Conservation (phyloP, 1,284 basidiomycete genomes). For the Malassezia restricta region DNA sequence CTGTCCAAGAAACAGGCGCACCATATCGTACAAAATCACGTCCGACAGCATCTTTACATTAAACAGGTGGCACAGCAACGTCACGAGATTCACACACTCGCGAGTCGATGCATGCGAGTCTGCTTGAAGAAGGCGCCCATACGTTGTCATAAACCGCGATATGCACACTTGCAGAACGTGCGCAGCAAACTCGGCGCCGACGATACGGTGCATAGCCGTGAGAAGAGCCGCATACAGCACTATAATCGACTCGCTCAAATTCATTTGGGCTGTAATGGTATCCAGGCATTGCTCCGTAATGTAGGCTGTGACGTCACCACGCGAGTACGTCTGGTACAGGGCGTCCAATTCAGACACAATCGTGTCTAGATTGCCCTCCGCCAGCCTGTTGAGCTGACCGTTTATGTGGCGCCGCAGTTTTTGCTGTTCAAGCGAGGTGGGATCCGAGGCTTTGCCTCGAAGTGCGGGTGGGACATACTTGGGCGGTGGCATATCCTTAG, state of each 20-base stretch:
- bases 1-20: slow-evolving; percentile 60
- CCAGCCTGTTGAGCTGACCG: slow-evolving; percentile 72
- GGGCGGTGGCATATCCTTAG: not conserved
- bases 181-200: slow-evolving; percentile 81
- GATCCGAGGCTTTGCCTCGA: slow-evolving; percentile 22
- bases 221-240: slow-evolving; percentile 80
- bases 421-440: slow-evolving; percentile 47
- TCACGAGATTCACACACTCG: slow-evolving; percentile 75
- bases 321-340: slow-evolving; percentile 63
- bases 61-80: slow-evolving; percentile 80
- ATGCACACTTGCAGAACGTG: slow-evolving; percentile 30
- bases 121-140: slow-evolving; percentile 1
- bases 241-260: slow-evolving; percentile 73
- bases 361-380: slow-evolving; percentile 73
- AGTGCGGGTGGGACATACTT: slow-evolving; percentile 52
- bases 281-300: slow-evolving; percentile 68
- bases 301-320: slow-evolving; percentile 72
- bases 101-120: slow-evolving; percentile 49
- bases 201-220: slow-evolving; percentile 66
- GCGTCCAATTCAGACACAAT: slow-evolving; percentile 68
- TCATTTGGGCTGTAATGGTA: slow-evolving; percentile 68
- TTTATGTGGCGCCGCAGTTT: slow-evolving; percentile 71
- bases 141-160: slow-evolving; percentile 19
- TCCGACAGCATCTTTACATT: slow-evolving; percentile 88
- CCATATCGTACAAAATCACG: slow-evolving; percentile 75